phyloP scores from a whole-genome alignment of 805 yeast species.

The Schwanniomyces polymorphus region DNA sequence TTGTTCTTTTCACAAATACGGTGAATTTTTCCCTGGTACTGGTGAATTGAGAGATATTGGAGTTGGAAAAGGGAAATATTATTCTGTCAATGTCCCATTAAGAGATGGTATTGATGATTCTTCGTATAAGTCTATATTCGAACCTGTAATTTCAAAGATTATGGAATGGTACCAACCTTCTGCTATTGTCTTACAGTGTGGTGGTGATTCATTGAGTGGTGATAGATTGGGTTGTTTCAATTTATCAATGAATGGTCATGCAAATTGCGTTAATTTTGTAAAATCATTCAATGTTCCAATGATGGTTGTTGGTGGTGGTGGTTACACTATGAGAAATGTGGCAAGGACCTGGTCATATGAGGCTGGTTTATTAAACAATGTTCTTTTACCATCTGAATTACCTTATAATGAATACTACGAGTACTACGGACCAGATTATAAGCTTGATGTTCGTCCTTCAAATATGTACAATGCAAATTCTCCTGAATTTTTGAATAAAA shows the following conservation, averaged over 20 bases:
- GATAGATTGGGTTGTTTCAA: slow-evolving; percentile 96
- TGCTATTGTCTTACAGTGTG: slow-evolving; percentile 96
- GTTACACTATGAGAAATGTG: slow-evolving; percentile 96
- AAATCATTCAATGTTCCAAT: slow-evolving; percentile 84
- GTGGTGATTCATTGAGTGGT: slow-evolving; percentile 95
- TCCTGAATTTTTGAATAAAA: slow-evolving; percentile 86
- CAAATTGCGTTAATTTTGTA: slow-evolving; percentile 89
- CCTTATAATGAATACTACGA: slow-evolving; percentile 97
- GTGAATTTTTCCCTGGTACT: slow-evolving; percentile 97
- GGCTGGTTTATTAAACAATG: slow-evolving; percentile 82
- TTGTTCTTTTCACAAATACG: slow-evolving; percentile 93
- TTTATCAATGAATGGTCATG: slow-evolving; percentile 90
- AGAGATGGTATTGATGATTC: slow-evolving; percentile 96
- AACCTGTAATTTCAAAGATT: slow-evolving; percentile 77
- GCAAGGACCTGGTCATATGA: slow-evolving; percentile 95
- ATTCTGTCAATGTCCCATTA: slow-evolving; percentile 87
- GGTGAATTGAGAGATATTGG: slow-evolving; percentile 92
- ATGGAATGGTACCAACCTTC: slow-evolving; percentile 92
- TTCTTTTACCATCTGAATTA: slow-evolving; percentile 69
- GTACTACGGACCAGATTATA: slow-evolving; percentile 96
- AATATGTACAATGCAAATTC: slow-evolving; percentile 96
- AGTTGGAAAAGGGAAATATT: slow-evolving; percentile 85
- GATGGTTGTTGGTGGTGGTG: slow-evolving; percentile 97
- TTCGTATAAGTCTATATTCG: slow-evolving; percentile 79
- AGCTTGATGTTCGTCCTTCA: slow-evolving; percentile 90